phyloP scores from a whole-genome alignment of 23 red algal genomes.

The Gracilaria domingensis region DNA sequence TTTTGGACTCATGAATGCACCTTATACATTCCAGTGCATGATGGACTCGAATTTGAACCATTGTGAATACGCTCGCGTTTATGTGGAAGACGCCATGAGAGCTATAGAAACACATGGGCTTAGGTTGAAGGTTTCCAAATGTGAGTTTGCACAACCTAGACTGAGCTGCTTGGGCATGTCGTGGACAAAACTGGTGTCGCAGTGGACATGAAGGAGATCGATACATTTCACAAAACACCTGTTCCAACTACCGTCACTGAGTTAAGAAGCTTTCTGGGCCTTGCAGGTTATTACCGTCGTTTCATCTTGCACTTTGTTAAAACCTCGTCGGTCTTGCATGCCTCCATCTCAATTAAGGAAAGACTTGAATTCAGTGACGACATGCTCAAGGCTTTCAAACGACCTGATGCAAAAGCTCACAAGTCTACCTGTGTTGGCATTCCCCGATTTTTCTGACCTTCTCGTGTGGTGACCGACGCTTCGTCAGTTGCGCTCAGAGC shows the following conservation, averaged over 20 bases:
- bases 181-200: not conserved
- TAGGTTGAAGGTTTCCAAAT: not conserved
- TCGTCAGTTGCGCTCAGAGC: not conserved
- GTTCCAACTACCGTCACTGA: slow-evolving; percentile 3
- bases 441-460: not conserved
- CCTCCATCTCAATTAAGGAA: not conserved
- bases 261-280: slow-evolving; percentile 12
- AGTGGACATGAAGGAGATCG: slow-evolving; percentile 4
- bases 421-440: not conserved
- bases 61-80: not conserved
- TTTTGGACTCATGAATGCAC: slow-evolving; percentile 18
- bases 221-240: slow-evolving; percentile 1
- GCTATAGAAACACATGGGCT: not conserved
- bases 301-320: slow-evolving; percentile 33
- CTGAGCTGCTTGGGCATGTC: not conserved
- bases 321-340: slow-evolving; percentile 7
- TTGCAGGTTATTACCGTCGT: not conserved
- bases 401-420: slow-evolving; percentile 1
- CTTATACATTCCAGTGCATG: not conserved
- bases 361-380: not conserved
- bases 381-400: not conserved
- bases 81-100: not conserved
- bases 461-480: slow-evolving; percentile 9
- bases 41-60: not conserved
- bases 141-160: not conserved